Evolutionary conservation across 1,284 basidiomycete genomes (phyloP).

Genomic region (Cutaneotrichosporon cyanovorans): DNA sequence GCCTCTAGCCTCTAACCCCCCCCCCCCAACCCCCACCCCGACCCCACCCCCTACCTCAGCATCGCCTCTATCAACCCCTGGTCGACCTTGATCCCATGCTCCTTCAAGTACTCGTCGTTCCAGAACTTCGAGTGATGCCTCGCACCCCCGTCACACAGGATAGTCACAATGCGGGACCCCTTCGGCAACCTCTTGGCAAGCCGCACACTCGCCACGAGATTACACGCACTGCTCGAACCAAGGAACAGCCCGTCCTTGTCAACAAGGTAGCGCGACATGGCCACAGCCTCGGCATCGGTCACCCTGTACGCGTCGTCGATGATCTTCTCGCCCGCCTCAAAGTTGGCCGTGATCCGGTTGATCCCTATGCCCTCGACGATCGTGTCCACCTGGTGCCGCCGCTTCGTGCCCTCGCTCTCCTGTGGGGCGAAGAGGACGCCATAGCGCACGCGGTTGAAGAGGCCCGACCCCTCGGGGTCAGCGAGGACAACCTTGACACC

Average conservation of each 20-base stretch:
- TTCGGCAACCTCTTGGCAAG: slow-evolving; percentile 58
- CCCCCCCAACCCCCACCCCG: no score
- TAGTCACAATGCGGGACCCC: slow-evolving; percentile 70
- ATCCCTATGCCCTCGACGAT: slow-evolving; percentile 66
- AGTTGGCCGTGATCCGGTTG: slow-evolving; percentile 61
- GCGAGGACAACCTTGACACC: slow-evolving; percentile 67
- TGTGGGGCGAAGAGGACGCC: slow-evolving; percentile 90
- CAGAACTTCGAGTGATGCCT: slow-evolving; percentile 78
- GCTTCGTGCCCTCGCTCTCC: slow-evolving; percentile 90
- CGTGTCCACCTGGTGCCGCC: slow-evolving; percentile 72
- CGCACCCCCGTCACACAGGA: slow-evolving; percentile 78
- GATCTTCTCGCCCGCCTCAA: slow-evolving; percentile 67
- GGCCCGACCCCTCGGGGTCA: slow-evolving; percentile 84
- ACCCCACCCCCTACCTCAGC: no score
- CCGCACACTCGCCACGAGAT: slow-evolving; percentile 80
- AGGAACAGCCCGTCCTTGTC: slow-evolving; percentile 86
- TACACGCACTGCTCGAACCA: slow-evolving; percentile 93
- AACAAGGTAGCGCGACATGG: slow-evolving; percentile 85
- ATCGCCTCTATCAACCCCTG: slow-evolving; percentile 24
- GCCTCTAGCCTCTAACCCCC: no score
- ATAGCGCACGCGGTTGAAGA: slow-evolving; percentile 89
- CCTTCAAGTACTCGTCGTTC: slow-evolving; percentile 68
- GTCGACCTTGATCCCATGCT: slow-evolving; percentile 55
- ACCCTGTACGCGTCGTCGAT: slow-evolving; percentile 86
- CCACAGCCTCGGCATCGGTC: slow-evolving; percentile 80